phyloP scores from a whole-genome alignment of 129 eudicot species.

The Artemisia argyi region DNA sequence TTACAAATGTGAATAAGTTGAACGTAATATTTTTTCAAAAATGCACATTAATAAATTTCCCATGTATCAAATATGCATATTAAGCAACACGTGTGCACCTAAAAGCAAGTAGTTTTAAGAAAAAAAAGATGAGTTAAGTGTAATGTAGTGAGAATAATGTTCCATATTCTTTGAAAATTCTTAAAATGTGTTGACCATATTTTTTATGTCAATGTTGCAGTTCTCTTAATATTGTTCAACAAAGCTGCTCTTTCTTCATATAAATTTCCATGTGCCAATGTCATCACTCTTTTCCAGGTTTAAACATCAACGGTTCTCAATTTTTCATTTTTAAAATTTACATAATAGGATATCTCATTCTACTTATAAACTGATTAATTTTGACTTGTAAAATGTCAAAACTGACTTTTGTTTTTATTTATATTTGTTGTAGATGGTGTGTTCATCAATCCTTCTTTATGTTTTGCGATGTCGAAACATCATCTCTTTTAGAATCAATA shows the following conservation, averaged over 20 bases:
- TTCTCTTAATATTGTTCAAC: conserved; percentile 69
- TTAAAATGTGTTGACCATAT: conserved; percentile 3
- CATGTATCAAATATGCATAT: too few relatives aligned
- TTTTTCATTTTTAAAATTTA: not conserved
- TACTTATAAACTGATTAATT: too few relatives aligned
- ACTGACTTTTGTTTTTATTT: not conserved
- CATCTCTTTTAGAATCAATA: conserved; percentile 37
- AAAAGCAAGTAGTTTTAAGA: not conserved
- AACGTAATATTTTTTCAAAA: too few relatives aligned
- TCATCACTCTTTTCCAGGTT: conserved; percentile 80
- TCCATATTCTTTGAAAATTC: not conserved
- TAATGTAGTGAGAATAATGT: not conserved
- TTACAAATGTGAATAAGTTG: too few relatives aligned
- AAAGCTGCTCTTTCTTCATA: conserved; percentile 79
- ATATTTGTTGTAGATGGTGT: conserved; percentile 40
- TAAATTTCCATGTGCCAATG: conserved; percentile 73
- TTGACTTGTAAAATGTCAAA: conserved; percentile 12
- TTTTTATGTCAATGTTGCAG: conserved; percentile 43
- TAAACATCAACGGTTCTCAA: not conserved
- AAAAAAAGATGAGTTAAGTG: not conserved
- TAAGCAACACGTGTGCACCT: too few relatives aligned
- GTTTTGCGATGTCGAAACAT: conserved; percentile 37
- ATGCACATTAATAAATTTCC: too few relatives aligned
- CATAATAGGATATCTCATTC: not conserved
- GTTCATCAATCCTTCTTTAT: conserved; percentile 46